Conservation (phyloP, 495 filamentous ascomycete species). For the Aspergillus bertholletiae region DNA sequence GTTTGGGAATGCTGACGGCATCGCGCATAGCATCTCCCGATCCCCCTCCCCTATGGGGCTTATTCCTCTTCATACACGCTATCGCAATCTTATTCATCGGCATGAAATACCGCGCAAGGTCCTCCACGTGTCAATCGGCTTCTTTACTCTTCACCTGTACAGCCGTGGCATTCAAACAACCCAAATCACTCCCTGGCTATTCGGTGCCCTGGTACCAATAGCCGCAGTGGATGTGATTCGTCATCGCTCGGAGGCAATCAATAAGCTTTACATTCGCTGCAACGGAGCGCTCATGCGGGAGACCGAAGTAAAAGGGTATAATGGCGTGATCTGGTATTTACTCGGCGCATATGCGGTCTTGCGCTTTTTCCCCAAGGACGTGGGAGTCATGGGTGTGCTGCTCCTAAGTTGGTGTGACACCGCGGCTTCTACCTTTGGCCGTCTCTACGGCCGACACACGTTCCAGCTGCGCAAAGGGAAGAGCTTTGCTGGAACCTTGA, state of each 20-base stretch:
- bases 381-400: slow-evolving; percentile 84
- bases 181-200: slow-evolving; percentile 77
- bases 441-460: slow-evolving; percentile 84
- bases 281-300: slow-evolving; percentile 94
- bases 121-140: slow-evolving; percentile 87
- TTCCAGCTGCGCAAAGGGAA: slow-evolving; percentile 81
- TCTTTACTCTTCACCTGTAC: slow-evolving; percentile 83
- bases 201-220: slow-evolving; percentile 84
- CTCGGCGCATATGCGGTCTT: slow-evolving; percentile 84
- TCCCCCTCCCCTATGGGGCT: slow-evolving; percentile 89
- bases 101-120: slow-evolving; percentile 48
- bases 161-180: slow-evolving; percentile 66
- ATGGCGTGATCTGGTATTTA: slow-evolving; percentile 96
- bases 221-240: slow-evolving; percentile 76
- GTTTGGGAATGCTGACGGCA: slow-evolving; percentile 51
- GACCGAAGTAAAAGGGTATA: slow-evolving; percentile 86
- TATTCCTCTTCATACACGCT: slow-evolving; percentile 79
- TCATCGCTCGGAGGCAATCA: slow-evolving; percentile 74
- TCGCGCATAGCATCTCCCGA: slow-evolving; percentile 70
- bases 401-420: slow-evolving; percentile 98
- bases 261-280: slow-evolving; percentile 78
- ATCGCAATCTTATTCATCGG: slow-evolving; percentile 49
- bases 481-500: slow-evolving; percentile 82
- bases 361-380: slow-evolving; percentile 86
- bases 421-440: slow-evolving; percentile 87